Evolutionary conservation across 2,329 filamentous ascomycete genomes (phyloP).

Genomic region (Aureobasidium lini): DNA sequence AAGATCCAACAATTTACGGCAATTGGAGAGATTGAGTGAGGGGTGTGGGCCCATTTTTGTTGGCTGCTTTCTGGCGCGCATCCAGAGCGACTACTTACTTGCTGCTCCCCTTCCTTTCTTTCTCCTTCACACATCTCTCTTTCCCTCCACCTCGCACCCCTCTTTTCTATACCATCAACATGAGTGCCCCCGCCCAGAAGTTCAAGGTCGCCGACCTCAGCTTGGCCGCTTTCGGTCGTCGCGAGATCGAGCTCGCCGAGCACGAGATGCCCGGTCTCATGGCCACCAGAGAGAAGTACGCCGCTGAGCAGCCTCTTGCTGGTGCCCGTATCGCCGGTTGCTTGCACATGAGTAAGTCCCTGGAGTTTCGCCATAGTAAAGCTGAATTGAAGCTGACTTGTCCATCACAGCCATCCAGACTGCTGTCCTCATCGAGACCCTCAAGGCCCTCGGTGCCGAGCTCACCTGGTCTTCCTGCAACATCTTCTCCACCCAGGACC

Average conservation of each 20-base stretch:
- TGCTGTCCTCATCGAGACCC: slow-evolving; percentile 97
- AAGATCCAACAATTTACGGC: neutral
- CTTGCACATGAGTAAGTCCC: slow-evolving; percentile 79
- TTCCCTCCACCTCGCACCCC: slow-evolving; percentile 13
- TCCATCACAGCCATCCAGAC: slow-evolving; percentile 74
- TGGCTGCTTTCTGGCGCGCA: neutral
- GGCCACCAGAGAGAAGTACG: slow-evolving; percentile 88
- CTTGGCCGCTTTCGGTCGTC: slow-evolving; percentile 95
- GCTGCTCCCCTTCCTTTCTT: slow-evolving; percentile 14
- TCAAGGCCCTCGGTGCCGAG: slow-evolving; percentile 89
- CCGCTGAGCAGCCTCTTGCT: slow-evolving; percentile 82
- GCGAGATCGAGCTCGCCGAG: slow-evolving; percentile 97
- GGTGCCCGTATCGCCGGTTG: slow-evolving; percentile 96
- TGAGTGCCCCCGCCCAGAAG: slow-evolving; percentile 75
- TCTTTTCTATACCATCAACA: slow-evolving; percentile 32
- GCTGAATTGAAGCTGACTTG: slow-evolving; percentile 14
- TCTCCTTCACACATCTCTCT: slow-evolving; percentile 18
- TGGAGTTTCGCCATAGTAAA: too few relatives aligned
- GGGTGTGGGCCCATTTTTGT: slow-evolving; percentile 13
- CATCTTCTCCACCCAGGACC: slow-evolving; percentile 99
- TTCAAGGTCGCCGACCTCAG: slow-evolving; percentile 98
- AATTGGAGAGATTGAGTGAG: slow-evolving; percentile 5
- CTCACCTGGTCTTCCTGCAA: slow-evolving; percentile 99
- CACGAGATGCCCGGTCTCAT: slow-evolving; percentile 92
- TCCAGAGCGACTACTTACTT: neutral